These are phyloP conservation scores for Picea abies DNA, from an alignment of 83 land plant genomes.

Conservation along the genomic window DNA sequence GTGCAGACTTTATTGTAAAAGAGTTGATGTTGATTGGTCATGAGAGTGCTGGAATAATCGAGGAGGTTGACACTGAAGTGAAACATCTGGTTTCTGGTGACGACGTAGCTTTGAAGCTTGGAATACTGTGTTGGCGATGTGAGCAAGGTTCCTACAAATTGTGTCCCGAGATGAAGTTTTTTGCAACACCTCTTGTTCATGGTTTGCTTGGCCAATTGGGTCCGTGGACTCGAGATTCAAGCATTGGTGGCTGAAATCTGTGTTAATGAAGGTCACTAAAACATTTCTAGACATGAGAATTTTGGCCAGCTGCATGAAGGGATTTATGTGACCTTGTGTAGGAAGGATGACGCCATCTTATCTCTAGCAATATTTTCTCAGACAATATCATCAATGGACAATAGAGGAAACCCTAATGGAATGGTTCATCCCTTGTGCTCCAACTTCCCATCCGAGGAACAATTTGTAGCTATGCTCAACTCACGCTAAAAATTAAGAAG, in stretches of 20 bases:
- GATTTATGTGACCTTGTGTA: background rate
- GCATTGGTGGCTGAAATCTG: too few species aligned
- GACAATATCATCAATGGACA: background rate
- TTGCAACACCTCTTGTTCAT: constrained; percentile 96
- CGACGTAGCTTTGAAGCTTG: constrained; percentile 91
- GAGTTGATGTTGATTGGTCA: constrained; percentile 99
- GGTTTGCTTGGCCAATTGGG: constrained; percentile 88
- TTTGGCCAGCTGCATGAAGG: too few species aligned
- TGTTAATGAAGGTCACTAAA: too few species aligned
- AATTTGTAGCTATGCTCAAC: too few species aligned
- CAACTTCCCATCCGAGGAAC: too few species aligned
- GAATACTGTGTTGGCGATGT: constrained; percentile 84
- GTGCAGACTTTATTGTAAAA: constrained; percentile 81
- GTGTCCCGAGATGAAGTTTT: constrained; percentile 93
- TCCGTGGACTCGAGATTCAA: background rate
- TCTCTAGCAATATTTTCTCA: background rate
- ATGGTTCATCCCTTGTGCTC: background rate
- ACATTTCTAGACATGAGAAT: too few species aligned
- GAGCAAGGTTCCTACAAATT: constrained; percentile 79
- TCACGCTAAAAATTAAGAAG: too few species aligned
- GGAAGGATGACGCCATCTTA: background rate
- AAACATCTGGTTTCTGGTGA: constrained; percentile 61
- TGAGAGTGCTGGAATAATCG: constrained; percentile 93
- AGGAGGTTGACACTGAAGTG: constrained; percentile 84
- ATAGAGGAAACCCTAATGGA: background rate